Evolutionary conservation across 305 asterid genomes (phyloP), one percentile per base, ranked within the genome.

Genomic region (Fraxinus ornus): DNA sequence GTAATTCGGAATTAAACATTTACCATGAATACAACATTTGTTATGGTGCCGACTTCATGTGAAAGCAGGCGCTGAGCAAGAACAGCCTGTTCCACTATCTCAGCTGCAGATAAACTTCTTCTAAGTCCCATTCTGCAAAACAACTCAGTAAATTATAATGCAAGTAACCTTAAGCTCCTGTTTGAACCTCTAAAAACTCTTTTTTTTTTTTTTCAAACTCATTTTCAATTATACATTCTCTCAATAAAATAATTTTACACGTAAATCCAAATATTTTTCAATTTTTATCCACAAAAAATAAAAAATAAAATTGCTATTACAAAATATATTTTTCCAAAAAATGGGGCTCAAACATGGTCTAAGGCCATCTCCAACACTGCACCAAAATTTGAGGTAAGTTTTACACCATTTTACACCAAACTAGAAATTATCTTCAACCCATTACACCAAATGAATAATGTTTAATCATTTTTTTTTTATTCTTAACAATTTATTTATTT

Each of bases 11-110:
- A 80, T n/a, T 19, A 83, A 30, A 78, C 15, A 79, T 85, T 80
- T 85, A 94, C 99, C 99, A 95, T 95, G 89, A 95, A 95, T 39
- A 95, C 99, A 81, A 94, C 98, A 84, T 94, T 95, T 24, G 97
- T 90, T 71, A 95, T 91, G 64, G 90, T 73, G 47, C 98, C 98
- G 3, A 89, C 94, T 88, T 95, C 98, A 82, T 83, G 88, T 35
- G 97, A 85, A 74, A 95, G 89, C 87, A 94, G 81, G 70, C 94
- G 94, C 71, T 97, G 94, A 32, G 99, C 97, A 80, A 83, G 85
- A 84, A 94, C 97, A 84, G 95, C 98, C 92, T 95, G 99, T 91
- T 95, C 99, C 86, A 94, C 98, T 81, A 95, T 94, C 95, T 95
- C 99, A 35, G 97, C 95, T 26, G 98, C 85, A 5, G 95, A 85